phyloP scores from a whole-genome alignment of 768 basidiomycete species.

The Termitomyces titanicus region DNA sequence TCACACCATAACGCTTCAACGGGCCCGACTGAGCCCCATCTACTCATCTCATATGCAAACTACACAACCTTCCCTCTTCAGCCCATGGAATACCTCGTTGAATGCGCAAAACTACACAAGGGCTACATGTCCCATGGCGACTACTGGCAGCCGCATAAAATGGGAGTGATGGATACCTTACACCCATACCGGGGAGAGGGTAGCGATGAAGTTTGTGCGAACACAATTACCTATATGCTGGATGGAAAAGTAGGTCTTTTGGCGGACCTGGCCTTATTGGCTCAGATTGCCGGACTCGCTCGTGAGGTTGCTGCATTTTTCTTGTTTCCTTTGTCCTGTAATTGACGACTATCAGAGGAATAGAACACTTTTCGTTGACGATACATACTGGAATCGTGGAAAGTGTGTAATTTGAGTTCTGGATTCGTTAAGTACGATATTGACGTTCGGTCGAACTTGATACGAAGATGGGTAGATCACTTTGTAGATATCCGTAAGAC shows the following conservation, averaged over 20 bases:
- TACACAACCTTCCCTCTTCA: conserved; percentile 58
- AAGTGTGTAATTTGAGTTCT: conserved; percentile 36
- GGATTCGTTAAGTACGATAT: not conserved
- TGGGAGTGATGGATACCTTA: conserved; percentile 32
- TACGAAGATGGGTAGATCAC: conserved; percentile 55
- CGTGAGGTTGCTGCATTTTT: conserved; percentile 46
- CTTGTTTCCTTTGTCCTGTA: not conserved
- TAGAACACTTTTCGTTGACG: conserved; percentile 65
- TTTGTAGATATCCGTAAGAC: conserved; percentile 49
- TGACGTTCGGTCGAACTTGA: not conserved
- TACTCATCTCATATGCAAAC: conserved; percentile 47
- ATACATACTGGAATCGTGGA: conserved; percentile 72
- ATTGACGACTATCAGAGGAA: conserved; percentile 38
- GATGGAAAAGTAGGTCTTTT: conserved; percentile 64
- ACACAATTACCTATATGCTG: conserved; percentile 69
- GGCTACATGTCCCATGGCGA: conserved; percentile 44
- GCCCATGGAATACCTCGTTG: conserved; percentile 49
- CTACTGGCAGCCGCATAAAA: conserved; percentile 46
- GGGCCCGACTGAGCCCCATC: conserved; percentile 1
- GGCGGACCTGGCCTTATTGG: conserved; percentile 63
- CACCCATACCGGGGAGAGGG: conserved; percentile 24
- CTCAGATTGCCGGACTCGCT: conserved; percentile 64
- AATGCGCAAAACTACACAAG: conserved; percentile 49
- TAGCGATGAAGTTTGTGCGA: conserved; percentile 39
- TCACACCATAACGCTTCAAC: conserved; percentile 12